Base-by-base conservation (phyloP, 2,329 filamentous ascomycete species). In the Pseudocercospora pini-densiflorae region DNA sequence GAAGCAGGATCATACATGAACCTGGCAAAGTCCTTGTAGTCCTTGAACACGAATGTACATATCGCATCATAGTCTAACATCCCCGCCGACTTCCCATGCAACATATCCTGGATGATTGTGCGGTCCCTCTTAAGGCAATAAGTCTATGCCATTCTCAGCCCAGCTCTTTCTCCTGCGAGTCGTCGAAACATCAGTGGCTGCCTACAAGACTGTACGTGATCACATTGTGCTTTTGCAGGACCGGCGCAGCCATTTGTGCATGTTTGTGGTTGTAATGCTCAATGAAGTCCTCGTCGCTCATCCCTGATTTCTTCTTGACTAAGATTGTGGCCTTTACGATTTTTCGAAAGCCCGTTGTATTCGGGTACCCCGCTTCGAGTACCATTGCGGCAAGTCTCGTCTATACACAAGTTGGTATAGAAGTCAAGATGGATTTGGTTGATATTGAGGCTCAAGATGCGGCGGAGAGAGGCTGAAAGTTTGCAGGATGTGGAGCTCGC, bases 21-120 rank as follows among this genome's bases (percentile, higher is more conserved):
- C 68, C 76, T 78, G 29, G 81, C 81, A 61, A 82, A 78, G n/a
- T 78, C 76, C 61, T 79, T 75, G 65, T 82, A 83, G 69, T 82
- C 81, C 58, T 77, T 78, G 67, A 83, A 83, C 62, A 82, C 80
- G 71, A 83, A 83, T 10, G 80, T 82, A 74, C 81, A 83, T 36
- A 83, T 82, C 58, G 81, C 81, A 68, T 83, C 81, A 71, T 81
- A 83, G 59, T 81, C 78, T 58, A 81, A 70, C 65, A 83, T 75
- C 59, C 77, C 74, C 8, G 80, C 81, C 23, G 62, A 47, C 62
- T 81, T 79, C 21, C 81, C 81, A 63, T 80, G 79, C 70, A 83
- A 73, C 71, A 83, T 83, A 67, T 83, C 81, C 59, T 79, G 77
- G 61, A 82, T 77, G 59, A 80, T 80, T 59, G 78, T 81, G 29